These are phyloP conservation scores for Oxytropis ochrocephala DNA, from an alignment of 306 rosid species.

Conservation along the genomic window DNA sequence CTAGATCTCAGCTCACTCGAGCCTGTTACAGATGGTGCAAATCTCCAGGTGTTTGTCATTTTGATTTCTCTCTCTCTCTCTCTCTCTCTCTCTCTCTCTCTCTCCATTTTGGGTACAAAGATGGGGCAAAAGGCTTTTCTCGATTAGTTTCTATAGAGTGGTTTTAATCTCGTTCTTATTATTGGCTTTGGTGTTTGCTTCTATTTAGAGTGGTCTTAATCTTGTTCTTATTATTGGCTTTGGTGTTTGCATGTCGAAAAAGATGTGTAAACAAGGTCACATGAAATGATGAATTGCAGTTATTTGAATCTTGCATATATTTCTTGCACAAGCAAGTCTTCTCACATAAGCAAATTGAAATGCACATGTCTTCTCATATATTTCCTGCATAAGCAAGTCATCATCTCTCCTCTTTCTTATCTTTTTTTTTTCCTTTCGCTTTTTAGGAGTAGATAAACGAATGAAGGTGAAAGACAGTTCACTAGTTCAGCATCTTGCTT, in stretches of 20 bases:
- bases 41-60: constrained; percentile 63
- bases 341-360: too few relatives aligned
- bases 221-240: not conserved
- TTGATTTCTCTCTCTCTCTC: not conserved
- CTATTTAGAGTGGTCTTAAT: not conserved
- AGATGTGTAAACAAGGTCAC: not conserved
- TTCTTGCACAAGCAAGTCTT: not conserved
- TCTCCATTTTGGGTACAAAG: not conserved
- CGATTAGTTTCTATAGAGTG: not conserved
- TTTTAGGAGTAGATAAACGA: too few relatives aligned
- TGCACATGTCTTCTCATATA: too few relatives aligned
- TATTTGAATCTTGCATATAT: not conserved
- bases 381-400: too few relatives aligned
- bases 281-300: not conserved
- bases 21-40: constrained; percentile 81
- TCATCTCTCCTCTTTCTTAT: too few relatives aligned
- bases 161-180: not conserved
- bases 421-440: too few relatives aligned
- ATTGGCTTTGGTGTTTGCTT: not conserved
- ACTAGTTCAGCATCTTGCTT: too few relatives aligned
- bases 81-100: not conserved
- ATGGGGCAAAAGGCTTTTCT: not conserved
- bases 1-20: constrained; percentile 87
- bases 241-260: not conserved
- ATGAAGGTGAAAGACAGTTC: too few relatives aligned